Evolutionary conservation across 371 early-diverging fungal species (phyloP).

Genomic region (Rhizopus arrhizus): DNA sequence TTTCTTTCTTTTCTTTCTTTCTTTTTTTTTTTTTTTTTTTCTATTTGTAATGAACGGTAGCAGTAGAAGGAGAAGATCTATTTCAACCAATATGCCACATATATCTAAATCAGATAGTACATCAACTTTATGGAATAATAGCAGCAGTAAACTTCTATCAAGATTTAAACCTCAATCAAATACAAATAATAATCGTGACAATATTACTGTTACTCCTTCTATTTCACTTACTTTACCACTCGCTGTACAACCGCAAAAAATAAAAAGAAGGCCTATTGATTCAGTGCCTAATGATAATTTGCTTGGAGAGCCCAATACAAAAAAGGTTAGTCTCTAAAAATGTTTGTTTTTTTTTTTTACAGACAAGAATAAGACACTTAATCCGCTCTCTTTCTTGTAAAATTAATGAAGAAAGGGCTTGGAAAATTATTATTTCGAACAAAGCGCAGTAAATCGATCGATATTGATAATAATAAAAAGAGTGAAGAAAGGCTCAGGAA

Average conservation of each 20-base stretch:
- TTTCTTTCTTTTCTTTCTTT: slow-evolving; percentile 5
- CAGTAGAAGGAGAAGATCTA: slow-evolving; percentile 21
- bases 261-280: slow-evolving; percentile 20
- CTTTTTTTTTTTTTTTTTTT: background rate
- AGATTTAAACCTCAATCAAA: slow-evolving; percentile 6
- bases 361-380: background rate
- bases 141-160: slow-evolving; percentile 15
- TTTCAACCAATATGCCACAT: slow-evolving; percentile 9
- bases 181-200: background rate
- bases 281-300: slow-evolving; percentile 9
- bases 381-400: background rate
- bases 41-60: slow-evolving; percentile 3
- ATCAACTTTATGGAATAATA: slow-evolving; percentile 11
- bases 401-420: slow-evolving; percentile 11
- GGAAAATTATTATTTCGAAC: slow-evolving; percentile 20
- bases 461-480: slow-evolving; percentile 16
- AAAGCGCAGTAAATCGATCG: slow-evolving; percentile 13
- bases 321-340: slow-evolving; percentile 22
- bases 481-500: background rate
- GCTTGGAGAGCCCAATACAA: slow-evolving; percentile 12
- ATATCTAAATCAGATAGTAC: slow-evolving; percentile 12
- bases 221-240: slow-evolving; percentile 16
- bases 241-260: slow-evolving; percentile 11
- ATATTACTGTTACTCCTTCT: slow-evolving; percentile 8
- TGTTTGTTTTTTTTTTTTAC: slow-evolving; percentile 2